Percentiles rank a stretch among this genome's conserved stretches.
phyloP scores from a whole-genome alignment of 2,329 filamentous ascomycete species.

The Tolypocladium tundrense region DNA sequence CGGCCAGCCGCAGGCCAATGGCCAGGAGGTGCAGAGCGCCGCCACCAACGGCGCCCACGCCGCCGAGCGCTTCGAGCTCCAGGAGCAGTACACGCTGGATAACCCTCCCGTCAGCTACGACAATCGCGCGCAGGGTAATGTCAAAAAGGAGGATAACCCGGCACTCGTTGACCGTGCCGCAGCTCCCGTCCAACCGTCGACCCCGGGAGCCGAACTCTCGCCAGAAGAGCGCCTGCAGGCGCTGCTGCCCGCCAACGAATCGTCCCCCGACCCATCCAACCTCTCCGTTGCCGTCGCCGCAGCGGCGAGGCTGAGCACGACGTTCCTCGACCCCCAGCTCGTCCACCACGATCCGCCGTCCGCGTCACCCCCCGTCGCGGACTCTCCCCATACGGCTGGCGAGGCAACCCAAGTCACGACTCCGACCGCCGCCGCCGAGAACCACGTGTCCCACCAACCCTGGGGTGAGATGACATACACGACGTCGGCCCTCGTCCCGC shows the following conservation, averaged over 20 bases:
- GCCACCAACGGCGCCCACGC: slow-evolving; percentile 11
- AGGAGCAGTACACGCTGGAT: slow-evolving; percentile 49
- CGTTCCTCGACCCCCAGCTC: slow-evolving; percentile 43
- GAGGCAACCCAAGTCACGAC: slow-evolving; percentile 8
- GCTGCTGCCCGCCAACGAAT: slow-evolving; percentile 25
- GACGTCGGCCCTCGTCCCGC: slow-evolving; percentile 20
- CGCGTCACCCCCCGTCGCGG: slow-evolving; percentile 16
- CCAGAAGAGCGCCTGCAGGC: slow-evolving; percentile 41
- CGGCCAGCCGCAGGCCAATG: slow-evolving; percentile 15
- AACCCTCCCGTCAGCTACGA: slow-evolving; percentile 44
- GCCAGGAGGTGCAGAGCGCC: slow-evolving; percentile 19
- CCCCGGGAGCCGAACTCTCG: slow-evolving; percentile 25
- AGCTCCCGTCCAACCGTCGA: slow-evolving; percentile 12
- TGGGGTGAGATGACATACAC: slow-evolving; percentile 46
- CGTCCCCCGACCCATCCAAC: slow-evolving; percentile 34
- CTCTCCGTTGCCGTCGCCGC: slow-evolving; percentile 48
- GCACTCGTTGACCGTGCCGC: not conserved
- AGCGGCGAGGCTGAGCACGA: slow-evolving; percentile 42
- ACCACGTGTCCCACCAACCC: slow-evolving; percentile 21
- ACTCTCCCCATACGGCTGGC: not conserved
- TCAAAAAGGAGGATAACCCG: slow-evolving; percentile 12
- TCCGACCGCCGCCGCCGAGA: slow-evolving; percentile 7
- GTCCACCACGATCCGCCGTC: slow-evolving; percentile 19
- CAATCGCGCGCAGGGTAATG: slow-evolving; percentile 11
- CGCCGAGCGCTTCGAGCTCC: slow-evolving; percentile 38